Conservation (phyloP, 768 basidiomycete genomes). For the Cystofilobasidium macerans region DNA sequence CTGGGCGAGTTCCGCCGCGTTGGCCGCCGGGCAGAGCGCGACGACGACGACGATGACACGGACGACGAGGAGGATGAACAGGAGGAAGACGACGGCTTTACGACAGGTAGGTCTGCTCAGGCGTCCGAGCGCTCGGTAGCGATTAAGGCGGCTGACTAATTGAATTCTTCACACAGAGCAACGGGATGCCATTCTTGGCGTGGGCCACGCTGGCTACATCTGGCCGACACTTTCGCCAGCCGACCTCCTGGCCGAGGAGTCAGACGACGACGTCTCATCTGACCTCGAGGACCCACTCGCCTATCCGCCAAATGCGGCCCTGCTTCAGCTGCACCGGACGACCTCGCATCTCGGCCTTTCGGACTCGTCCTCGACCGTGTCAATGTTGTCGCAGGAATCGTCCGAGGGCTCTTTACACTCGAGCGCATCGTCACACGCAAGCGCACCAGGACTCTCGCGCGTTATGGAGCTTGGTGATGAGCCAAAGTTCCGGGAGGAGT, state of each 20-base stretch:
- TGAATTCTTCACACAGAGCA: constrained; percentile 31
- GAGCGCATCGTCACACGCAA: constrained; percentile 47
- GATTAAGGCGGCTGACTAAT: too few species aligned
- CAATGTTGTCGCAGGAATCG: constrained; percentile 33
- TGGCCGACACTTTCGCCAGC: constrained; percentile 47
- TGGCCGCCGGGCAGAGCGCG: constrained; percentile 41
- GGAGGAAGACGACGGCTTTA: constrained; percentile 46
- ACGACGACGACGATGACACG: constrained; percentile 37
- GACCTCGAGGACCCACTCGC: constrained; percentile 33
- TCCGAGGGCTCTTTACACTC: constrained; percentile 53
- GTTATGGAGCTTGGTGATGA: constrained; percentile 31
- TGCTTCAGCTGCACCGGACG: constrained; percentile 35
- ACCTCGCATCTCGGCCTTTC: constrained; percentile 31
- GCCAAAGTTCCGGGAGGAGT: constrained; percentile 35
- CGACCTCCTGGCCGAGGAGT: constrained; percentile 30
- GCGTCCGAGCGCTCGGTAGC: too few species aligned
- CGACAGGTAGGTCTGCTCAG: constrained; percentile 31
- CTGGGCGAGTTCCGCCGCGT: constrained; percentile 62
- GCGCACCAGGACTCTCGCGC: constrained; percentile 25
- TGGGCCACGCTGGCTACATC: constrained; percentile 61
- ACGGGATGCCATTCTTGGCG: constrained; percentile 49
- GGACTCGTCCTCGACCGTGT: constrained; percentile 28
- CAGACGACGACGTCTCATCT: constrained; percentile 42
- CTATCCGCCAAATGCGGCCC: constrained; percentile 35
- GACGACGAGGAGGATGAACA: constrained; percentile 38